Evolutionary conservation across 2,329 filamentous ascomycete species (phyloP).

Genomic region (Huntiella bhutanensis): DNA sequence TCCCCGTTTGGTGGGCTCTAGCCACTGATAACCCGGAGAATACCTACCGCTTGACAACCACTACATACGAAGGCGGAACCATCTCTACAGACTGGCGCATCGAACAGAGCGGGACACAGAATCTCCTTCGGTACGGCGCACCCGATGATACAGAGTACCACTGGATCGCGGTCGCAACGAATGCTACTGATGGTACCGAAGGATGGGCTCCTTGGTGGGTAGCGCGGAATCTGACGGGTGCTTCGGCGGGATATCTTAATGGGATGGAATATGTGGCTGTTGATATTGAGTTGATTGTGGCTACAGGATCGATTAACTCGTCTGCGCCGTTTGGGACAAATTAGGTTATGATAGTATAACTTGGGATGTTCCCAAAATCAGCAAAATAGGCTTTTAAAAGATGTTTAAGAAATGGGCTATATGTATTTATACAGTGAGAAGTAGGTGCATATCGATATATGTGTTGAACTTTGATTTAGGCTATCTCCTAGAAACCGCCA

Average conservation of each 20-base stretch:
- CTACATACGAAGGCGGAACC: background rate
- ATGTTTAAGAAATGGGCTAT: no score
- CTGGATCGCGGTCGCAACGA: constrained; percentile 11
- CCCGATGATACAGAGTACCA: background rate
- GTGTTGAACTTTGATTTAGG: no score
- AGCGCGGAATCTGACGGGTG: background rate
- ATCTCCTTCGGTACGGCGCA: constrained; percentile 2
- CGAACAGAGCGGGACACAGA: background rate
- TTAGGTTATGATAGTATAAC: background rate
- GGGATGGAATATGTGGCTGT: constrained; percentile 7
- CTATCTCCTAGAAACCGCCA: no score
- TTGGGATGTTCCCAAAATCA: background rate
- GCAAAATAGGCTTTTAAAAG: background rate
- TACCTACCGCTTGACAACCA: background rate
- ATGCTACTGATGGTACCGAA: constrained; percentile 8
- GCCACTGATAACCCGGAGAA: background rate
- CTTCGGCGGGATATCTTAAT: background rate
- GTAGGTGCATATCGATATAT: no score
- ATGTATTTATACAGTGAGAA: no score
- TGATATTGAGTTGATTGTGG: constrained; percentile 8
- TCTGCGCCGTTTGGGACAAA: constrained; percentile 10
- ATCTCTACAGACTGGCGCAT: constrained; percentile 3
- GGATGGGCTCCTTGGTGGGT: constrained; percentile 12
- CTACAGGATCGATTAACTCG: constrained; percentile 8
- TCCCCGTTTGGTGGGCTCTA: constrained; percentile 3